These are phyloP conservation scores for Berberis thunbergii DNA, from an alignment of 164 flowering plant species.

Conservation along the genomic window DNA sequence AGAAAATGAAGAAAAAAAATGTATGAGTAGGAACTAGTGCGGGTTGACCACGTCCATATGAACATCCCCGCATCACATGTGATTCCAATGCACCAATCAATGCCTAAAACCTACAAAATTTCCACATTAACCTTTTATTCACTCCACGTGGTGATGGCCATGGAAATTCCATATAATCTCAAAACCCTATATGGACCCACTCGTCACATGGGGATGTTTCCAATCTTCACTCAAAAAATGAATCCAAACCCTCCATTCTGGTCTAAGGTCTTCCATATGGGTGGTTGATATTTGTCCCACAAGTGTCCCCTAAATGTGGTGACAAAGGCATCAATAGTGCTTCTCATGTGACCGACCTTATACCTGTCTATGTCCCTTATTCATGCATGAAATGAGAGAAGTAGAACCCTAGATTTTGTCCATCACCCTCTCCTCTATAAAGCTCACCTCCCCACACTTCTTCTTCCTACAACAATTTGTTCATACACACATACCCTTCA, in stretches of 20 bases:
- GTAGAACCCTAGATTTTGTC: background rate
- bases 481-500: background rate
- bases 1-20: too few species aligned
- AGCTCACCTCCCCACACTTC: background rate
- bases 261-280: background rate
- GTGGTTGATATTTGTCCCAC: background rate
- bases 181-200: background rate
- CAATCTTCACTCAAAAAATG: background rate
- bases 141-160: background rate
- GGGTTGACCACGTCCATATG: background rate
- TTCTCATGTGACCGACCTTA: background rate
- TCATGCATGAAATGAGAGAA: background rate
- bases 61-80: background rate
- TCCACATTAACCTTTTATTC: background rate
- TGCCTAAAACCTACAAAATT: background rate
- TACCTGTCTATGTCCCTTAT: constrained; percentile 1
- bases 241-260: background rate
- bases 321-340: background rate
- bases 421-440: background rate
- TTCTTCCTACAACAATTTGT: background rate
- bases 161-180: background rate
- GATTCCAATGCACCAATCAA: background rate
- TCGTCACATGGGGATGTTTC: background rate
- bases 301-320: background rate
- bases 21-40: too few species aligned